Evolutionary conservation across 805 yeast genomes (phyloP), one percentile per base, ranked within the genome.

Genomic region (Kregervanrija fluxuum): DNA sequence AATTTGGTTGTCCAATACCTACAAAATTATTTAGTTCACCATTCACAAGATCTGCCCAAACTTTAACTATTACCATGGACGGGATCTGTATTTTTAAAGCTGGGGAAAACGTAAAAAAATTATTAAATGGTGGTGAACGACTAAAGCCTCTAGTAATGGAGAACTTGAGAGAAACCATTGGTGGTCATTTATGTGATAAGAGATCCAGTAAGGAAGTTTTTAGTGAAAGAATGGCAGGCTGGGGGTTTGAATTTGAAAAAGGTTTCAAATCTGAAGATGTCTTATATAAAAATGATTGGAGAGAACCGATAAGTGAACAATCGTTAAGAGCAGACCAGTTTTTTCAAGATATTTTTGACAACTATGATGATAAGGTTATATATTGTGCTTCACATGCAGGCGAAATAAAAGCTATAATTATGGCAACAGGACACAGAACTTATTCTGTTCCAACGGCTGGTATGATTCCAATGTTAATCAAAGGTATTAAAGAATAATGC

Each of bases 371-470:
- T 43, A 41, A 51, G 37, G 54, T 69, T 14, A 59, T 79, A 33
- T 75, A 74, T 13, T 64, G 75, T 30, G 75, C 84, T 2, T 75
- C 82, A 15, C 85, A 79, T 54, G 78, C 80, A 2, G 85, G 85
- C 2, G 79, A 78, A 37, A 79, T 78, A 32, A 63, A 75, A 44
- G 68, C 77, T 28, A 59, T 73, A 5, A 61, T 79, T 11, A 68
- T 78, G 34, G 81, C 72, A 1, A 53, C 74, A 42, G 67, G 70
- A 4, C 85, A 80, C 56, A 68, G 84, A 45, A 65, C 68, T n/a
- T 74, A 79, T 53, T 69, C 78, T 17, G 71, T 80, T 38, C 73
- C 79, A 31, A 79, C 85, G 1, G 85, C 85, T 8, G 82, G 82
- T n/a, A 72, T 79, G 69, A 75, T 80, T 11, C 80, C 81, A 3